Percentiles rank a stretch among this genome's conserved stretches.
These are phyloP conservation scores for Apiospora marii DNA, from an alignment of 2,329 filamentous ascomycete species.

Conservation along the genomic window DNA sequence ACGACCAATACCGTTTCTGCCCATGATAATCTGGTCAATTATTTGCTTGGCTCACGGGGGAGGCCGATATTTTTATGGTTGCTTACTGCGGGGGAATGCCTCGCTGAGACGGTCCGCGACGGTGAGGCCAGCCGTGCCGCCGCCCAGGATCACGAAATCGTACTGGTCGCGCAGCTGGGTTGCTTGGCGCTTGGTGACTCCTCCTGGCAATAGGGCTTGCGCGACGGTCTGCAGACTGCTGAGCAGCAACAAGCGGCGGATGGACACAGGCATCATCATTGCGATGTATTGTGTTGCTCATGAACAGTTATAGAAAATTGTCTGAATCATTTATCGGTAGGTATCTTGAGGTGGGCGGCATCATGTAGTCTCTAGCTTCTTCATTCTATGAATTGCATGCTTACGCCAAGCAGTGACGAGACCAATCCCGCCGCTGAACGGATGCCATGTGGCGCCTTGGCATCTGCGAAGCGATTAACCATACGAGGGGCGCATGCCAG, in stretches of 20 bases:
- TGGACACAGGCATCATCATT: background rate
- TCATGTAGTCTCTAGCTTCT: background rate
- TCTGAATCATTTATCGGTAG: background rate
- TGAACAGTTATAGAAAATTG: background rate
- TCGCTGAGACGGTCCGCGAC: conserved; percentile 44
- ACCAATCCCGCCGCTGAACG: background rate
- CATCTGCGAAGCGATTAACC: background rate
- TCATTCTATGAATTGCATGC: background rate
- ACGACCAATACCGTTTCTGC: conserved; percentile 33
- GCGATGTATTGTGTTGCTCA: background rate
- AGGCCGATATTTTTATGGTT: background rate
- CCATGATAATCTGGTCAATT: background rate
- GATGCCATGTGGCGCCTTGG: background rate
- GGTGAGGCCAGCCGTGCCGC: conserved; percentile 44
- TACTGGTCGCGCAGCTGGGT: conserved; percentile 39
- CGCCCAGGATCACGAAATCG: conserved; percentile 44
- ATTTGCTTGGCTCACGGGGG: background rate
- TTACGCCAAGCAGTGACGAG: conserved; percentile 6
- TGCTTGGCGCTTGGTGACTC: conserved; percentile 34
- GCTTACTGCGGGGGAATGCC: conserved; percentile 40
- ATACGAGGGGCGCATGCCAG: background rate
- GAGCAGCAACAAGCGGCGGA: conserved; percentile 8
- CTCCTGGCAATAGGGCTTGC: background rate
- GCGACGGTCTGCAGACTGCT: background rate
- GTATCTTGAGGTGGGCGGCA: background rate